Evolutionary conservation across 2,329 filamentous ascomycete species (phyloP), one percentile per base, ranked within the genome.

Genomic region (Epichloe brachyelytri): DNA sequence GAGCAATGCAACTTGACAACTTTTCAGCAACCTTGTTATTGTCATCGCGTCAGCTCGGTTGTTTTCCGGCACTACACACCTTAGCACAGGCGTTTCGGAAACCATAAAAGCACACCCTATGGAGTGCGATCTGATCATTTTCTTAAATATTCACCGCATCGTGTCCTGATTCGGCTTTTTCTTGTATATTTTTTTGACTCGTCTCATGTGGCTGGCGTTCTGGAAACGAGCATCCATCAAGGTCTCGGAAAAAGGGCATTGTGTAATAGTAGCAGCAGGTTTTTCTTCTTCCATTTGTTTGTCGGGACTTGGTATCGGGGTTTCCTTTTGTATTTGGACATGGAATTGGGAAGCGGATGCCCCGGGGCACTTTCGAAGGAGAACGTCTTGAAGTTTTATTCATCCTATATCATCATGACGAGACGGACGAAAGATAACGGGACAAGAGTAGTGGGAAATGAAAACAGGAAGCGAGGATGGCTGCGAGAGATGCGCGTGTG

Each of bases 191-290:
- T 8, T 17, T 17, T 8, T 19, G n/a, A 12, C 2, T 49, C 7
- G 34, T 17, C 26, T 53, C 22, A 51, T 47, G 44, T 8, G 39
- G 46, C 11, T 17, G 53, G 53, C 53, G 53, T 55, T 53, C 8
- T 22, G 51, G 38, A 43, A 39, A 46, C 20, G 43, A 49, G 15
- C 19, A 22, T 37, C 36, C 37, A 34, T 40, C 33, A 11, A 44
- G 17, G 45, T 8, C 26, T 30, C 5, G 41, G 4, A 26, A 19
- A 15, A 17, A 4, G 5, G 12, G 15, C 15, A 22, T 39, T 20
- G 46, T 51, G 53, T 53, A 55, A 41, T 12, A 52, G 7, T 39
- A 48, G 40, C 17, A 30, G 37, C 34, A 30, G 41, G 19, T 36
- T 4, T 4, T 11, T 33, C 15, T 43, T 30, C 19, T 26, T 46